Conservation (phyloP, 305 asterid species). For the Fraxinus sp. region DNA sequence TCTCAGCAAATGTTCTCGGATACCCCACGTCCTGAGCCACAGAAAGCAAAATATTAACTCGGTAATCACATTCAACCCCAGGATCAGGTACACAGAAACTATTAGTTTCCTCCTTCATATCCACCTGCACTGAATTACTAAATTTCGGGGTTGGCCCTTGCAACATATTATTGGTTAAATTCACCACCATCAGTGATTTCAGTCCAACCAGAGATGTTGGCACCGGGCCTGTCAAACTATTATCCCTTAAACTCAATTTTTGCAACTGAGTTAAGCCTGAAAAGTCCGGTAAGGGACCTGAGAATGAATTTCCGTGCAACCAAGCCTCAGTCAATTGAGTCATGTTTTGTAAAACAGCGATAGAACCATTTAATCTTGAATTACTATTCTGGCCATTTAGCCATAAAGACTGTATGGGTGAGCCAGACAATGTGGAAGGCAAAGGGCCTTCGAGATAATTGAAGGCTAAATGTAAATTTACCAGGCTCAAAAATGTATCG, state of each 20-base stretch:
- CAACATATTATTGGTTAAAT: constrained; percentile 64
- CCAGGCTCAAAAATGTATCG: constrained; percentile 46
- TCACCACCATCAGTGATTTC: constrained; percentile 43
- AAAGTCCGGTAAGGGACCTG: constrained; percentile 79
- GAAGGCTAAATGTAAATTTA: constrained; percentile 42
- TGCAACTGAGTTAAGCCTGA: constrained; percentile 42
- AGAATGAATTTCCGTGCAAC: constrained; percentile 60
- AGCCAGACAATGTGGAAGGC: constrained; percentile 52
- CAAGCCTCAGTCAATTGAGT: constrained; percentile 52
- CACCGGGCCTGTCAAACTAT: constrained; percentile 65
- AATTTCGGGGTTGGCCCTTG: constrained; percentile 79
- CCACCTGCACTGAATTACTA: constrained; percentile 38
- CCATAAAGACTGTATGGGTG: constrained; percentile 62
- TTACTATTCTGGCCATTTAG: constrained; percentile 53
- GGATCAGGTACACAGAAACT: constrained; percentile 60
- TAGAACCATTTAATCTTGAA: constrained; percentile 56
- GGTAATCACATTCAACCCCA: constrained; percentile 57
- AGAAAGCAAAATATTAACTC: constrained; percentile 50
- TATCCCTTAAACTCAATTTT: constrained; percentile 61
- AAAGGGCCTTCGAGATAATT: constrained; percentile 65
- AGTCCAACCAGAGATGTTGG: constrained; percentile 61
- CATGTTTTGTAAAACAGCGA: constrained; percentile 60
- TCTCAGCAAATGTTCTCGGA: constrained; percentile 52
- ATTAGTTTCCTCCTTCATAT: constrained; percentile 35
- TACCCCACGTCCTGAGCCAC: constrained; percentile 56